Evolutionary conservation across 169 alveolate genomes (phyloP).

Genomic region (Cryptosporidium ryanae): DNA sequence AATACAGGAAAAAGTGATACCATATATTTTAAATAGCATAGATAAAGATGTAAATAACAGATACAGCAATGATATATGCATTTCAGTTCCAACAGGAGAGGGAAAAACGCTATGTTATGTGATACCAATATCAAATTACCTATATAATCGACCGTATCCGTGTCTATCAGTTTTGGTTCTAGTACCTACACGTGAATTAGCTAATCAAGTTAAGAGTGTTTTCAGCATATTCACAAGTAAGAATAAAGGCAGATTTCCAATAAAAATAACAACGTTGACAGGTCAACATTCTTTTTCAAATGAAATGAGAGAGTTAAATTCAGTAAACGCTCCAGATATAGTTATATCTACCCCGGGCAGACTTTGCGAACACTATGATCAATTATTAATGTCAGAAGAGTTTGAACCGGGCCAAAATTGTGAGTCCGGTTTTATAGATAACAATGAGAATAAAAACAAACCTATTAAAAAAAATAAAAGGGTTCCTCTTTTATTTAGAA

Average conservation of each 20-base stretch:
- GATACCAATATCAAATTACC: slow-evolving; percentile 76
- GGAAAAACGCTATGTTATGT: slow-evolving; percentile 81
- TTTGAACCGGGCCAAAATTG: background rate
- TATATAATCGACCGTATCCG: slow-evolving; percentile 67
- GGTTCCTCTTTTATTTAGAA: slow-evolving; percentile 73
- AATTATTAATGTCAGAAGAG: background rate
- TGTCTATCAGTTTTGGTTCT: slow-evolving; percentile 83
- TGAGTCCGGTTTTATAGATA: no score
- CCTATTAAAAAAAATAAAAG: slow-evolving; percentile 10
- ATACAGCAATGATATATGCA: slow-evolving; percentile 77
- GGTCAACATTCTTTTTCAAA: slow-evolving; percentile 67
- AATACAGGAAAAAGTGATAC: slow-evolving; percentile 51
- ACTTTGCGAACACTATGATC: slow-evolving; percentile 63
- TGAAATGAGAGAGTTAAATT: slow-evolving; percentile 37
- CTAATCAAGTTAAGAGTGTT: slow-evolving; percentile 87
- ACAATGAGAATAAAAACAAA: no score
- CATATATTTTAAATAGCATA: slow-evolving; percentile 41
- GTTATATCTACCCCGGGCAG: slow-evolving; percentile 69
- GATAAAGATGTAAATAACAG: slow-evolving; percentile 16
- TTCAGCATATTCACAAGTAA: slow-evolving; percentile 82
- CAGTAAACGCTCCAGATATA: slow-evolving; percentile 26
- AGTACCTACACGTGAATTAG: slow-evolving; percentile 93
- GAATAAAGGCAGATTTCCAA: slow-evolving; percentile 58
- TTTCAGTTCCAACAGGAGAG: slow-evolving; percentile 81
- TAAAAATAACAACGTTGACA: slow-evolving; percentile 29